Base-by-base conservation (phyloP, 352 stramenopile species). In the Phytophthora niederhauseri region DNA sequence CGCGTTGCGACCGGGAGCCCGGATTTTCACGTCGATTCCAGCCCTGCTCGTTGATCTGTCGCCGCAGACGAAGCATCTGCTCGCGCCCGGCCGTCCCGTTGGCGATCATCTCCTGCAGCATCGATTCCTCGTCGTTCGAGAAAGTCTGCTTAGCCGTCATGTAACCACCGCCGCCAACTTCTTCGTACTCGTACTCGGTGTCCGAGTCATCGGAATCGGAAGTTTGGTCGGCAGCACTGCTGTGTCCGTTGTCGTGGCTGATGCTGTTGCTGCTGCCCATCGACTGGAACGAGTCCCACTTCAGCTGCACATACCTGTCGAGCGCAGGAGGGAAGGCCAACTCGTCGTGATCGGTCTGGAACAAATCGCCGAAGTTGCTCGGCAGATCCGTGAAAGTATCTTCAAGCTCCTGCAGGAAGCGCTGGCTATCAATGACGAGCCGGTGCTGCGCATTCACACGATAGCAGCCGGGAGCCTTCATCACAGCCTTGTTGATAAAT, bases 101-200 rank as follows among this genome's bases (percentile, higher is more conserved):
- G 28, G 84, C 84, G 58, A 93, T 92, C 85, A 93, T 93, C 70
- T 91, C 77, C 55, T 91, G 80, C 46, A 93, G 66, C 68, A 87
- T 89, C 52, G 87, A 88, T 49, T 81, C 86, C 64, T 90, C 84
- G 61, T 92, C 85, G 58, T 87, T 75, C 15, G 85, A 87, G 53
- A 92, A 92, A 9, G 72, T 57, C 36, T 80, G 69, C 64, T 92
- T 90, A 7, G 67, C n/a, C 46, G 78, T 85, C 77, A 90, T 85
- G 46, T 77, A 89, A 26, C 82, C 80, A 24, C 81, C 80, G 24
- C 72, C 70, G 3, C 64, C 66, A 4, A 74, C 53, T 46, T 78
- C 66, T 60, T 86, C 75, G 46, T 83, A 87, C 36, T 90, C 78
- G 51, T 88, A 90, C 15, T 90, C 84, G 8, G 72, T 84, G 49